Evolutionary conservation across 306 rosid genomes (phyloP).

Genomic region (Ceratonia siliqua): DNA sequence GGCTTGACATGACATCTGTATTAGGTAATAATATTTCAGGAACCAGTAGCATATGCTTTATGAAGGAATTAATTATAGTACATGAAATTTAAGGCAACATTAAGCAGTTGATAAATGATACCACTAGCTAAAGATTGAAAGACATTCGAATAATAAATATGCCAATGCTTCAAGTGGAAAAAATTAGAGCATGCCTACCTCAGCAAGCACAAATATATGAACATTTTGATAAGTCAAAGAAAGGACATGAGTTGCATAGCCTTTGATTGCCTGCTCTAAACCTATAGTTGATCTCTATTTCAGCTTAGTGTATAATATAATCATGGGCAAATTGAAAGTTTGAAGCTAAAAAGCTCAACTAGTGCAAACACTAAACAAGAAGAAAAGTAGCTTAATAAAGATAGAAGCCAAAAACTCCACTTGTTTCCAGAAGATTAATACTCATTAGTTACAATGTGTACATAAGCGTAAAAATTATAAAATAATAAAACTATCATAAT

Average conservation of each 20-base stretch:
- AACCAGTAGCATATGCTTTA: background rate
- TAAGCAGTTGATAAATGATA: background rate
- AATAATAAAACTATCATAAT: background rate
- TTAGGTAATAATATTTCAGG: conserved; percentile 4
- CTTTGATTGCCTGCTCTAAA: conserved; percentile 66
- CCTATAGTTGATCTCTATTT: conserved; percentile 42
- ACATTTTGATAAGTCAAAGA: conserved; percentile 83
- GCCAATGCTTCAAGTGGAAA: conserved; percentile 9
- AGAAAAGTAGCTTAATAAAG: background rate
- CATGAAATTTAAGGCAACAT: conserved; percentile 6
- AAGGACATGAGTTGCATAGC: conserved; percentile 68
- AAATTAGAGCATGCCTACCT: conserved; percentile 59
- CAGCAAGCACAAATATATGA: conserved; percentile 86
- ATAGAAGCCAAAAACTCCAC: background rate
- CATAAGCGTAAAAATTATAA: background rate
- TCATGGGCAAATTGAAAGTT: background rate
- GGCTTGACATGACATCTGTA: conserved; percentile 50
- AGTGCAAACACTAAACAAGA: background rate
- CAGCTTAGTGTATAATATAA: conserved; percentile 1
- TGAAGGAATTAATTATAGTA: background rate
- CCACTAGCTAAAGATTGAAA: background rate
- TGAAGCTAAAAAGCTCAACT: conserved; percentile 5
- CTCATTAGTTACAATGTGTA: background rate
- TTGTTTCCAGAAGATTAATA: background rate
- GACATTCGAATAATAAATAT: background rate